Base-by-base conservation (phyloP, 108 stramenopile genomes). In the Nitzschia sp. region DNA sequence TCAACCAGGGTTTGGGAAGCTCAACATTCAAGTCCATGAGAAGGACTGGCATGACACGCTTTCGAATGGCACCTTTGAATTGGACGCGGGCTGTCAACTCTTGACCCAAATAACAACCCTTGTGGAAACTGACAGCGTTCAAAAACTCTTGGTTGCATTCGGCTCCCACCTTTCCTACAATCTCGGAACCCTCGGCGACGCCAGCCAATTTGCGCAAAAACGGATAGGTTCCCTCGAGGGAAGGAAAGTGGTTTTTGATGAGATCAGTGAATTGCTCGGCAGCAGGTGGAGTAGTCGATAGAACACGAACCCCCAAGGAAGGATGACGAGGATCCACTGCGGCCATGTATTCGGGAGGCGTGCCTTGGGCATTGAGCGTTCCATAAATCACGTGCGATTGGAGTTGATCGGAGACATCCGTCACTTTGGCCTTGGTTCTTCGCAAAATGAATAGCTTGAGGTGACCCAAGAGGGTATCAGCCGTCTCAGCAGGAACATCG, bases 71-170 rank as follows among this genome's bases (percentile, higher is more conserved):
- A 53, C 98, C 97, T 59, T 93, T 95, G 71, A 84, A 94, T 52
- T 96, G 89, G 0, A 96, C 92, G 14, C 98, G 75, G 3, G 98
- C 98, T 7, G 96, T 95, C 43, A 99, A 71, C 69, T 99, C 98
- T 71, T 99, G 98, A 38, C 98, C 98, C 0, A 98, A 46, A 77
- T 99, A 99, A 79, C 98, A 99, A 9, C 98, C 98, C 75, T 99
- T 99, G 59, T 71, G 50, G 70, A 98, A 99, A 41, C 76, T 80
- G 22, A 98, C 86, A 26, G 89, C 93, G 72, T 94, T 85, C 51
- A 97, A 65, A 57, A 94, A 86, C 63, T 97, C 97, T 63, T 97
- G 82, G 54, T 97, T 97, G 75, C 76, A 79, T 88, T 98, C 96
- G 15, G 94, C 72, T 0, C 97, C 96, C 17, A 97, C 87, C 20